Evolutionary conservation across 208 protist species (phyloP).

Genomic region (Crithidia thermophila): DNA sequence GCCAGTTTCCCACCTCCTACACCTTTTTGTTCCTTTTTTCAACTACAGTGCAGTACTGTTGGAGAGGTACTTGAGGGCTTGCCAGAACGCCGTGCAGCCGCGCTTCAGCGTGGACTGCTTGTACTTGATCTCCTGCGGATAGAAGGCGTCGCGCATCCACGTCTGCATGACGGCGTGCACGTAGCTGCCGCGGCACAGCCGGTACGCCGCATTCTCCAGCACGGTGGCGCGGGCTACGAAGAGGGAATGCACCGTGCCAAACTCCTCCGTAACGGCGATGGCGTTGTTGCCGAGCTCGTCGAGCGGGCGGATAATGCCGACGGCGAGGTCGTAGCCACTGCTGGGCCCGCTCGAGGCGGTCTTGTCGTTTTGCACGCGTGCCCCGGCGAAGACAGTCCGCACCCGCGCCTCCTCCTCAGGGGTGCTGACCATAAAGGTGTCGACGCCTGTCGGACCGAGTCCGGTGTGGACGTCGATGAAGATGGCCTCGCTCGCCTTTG

Average conservation of each 20-base stretch:
- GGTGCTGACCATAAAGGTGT: conserved; percentile 73
- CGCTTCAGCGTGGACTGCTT: conserved; percentile 54
- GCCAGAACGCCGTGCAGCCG: conserved; percentile 48
- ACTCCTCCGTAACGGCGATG: conserved; percentile 70
- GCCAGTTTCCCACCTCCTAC: too few relatives aligned
- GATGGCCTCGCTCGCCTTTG: conserved; percentile 43
- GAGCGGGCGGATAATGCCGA: conserved; percentile 47
- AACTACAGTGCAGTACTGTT: neutral
- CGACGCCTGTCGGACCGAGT: conserved; percentile 56
- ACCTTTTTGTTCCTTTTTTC: too few relatives aligned
- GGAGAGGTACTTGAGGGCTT: conserved; percentile 20
- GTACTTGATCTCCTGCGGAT: conserved; percentile 71
- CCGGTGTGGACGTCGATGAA: conserved; percentile 81
- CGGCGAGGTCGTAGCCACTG: conserved; percentile 43
- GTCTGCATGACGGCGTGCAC: conserved; percentile 69
- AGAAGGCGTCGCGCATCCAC: conserved; percentile 85
- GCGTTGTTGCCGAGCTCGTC: conserved; percentile 50
- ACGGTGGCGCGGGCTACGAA: conserved; percentile 63
- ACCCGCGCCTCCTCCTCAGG: conserved; percentile 27
- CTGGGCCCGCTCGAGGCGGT: conserved; percentile 36
- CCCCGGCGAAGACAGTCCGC: conserved; percentile 38
- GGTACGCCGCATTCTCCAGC: conserved; percentile 78
- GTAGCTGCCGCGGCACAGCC: conserved; percentile 54
- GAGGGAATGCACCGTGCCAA: conserved; percentile 67
- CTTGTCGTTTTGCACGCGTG: conserved; percentile 37